Evolutionary conservation across 83 land plant genomes (phyloP).

Genomic region (Picea engelmannii): DNA sequence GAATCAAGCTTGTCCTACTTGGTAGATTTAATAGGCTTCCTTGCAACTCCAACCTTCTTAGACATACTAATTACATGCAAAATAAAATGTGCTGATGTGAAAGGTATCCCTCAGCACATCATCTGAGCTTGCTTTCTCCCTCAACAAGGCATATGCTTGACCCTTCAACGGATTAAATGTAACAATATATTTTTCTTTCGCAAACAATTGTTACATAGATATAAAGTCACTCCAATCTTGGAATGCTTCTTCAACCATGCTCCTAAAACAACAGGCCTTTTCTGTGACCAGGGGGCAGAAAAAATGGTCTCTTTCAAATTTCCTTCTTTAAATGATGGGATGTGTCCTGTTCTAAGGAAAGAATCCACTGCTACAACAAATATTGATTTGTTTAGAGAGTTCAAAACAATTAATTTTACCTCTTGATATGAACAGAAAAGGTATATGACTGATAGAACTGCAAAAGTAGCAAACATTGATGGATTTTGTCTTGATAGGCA

Average conservation of each 20-base stretch:
- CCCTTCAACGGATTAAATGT: constrained; percentile 77
- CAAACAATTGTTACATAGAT: constrained; percentile 57
- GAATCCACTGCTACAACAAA: constrained; percentile 84
- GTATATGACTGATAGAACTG: constrained; percentile 88
- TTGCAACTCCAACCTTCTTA: constrained; percentile 16
- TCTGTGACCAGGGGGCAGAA: constrained; percentile 70
- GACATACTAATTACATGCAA: constrained; percentile 54
- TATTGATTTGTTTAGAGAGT: constrained; percentile 83
- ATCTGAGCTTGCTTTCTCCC: constrained; percentile 86
- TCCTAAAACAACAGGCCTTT: constrained; percentile 75
- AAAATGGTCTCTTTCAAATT: constrained; percentile 76
- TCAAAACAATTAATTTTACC: constrained; percentile 91
- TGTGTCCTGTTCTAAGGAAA: constrained; percentile 81
- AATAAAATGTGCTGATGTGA: constrained; percentile 82
- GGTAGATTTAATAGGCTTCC: neutral
- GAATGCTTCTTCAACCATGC: constrained; percentile 80
- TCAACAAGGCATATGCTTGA: constrained; percentile 84
- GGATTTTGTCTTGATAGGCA: constrained; percentile 85
- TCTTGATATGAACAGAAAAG: constrained; percentile 88
- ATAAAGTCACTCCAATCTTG: constrained; percentile 59
- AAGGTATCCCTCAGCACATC: constrained; percentile 91
- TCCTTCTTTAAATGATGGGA: constrained; percentile 81
- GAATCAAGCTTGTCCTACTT: neutral
- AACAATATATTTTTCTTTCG: constrained; percentile 80
- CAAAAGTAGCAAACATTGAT: constrained; percentile 71